phyloP scores from a whole-genome alignment of 352 stramenopile species.

The Phytophthora brassicae region DNA sequence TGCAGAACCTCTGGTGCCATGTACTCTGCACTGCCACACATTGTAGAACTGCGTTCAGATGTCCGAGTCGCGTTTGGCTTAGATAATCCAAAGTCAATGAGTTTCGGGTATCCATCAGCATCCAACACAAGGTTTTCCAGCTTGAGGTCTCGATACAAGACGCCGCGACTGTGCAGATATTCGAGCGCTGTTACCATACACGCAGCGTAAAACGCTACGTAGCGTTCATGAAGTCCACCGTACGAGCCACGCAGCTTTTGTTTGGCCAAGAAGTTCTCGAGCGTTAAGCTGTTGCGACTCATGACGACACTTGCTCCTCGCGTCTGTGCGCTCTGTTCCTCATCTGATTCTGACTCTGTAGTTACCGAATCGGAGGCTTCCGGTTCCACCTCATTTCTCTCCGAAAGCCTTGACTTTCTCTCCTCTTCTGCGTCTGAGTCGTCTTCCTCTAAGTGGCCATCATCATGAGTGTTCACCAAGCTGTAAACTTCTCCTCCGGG shows the following conservation, averaged over 20 bases:
- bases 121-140: conserved; percentile 89
- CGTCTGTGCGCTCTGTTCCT: conserved; percentile 30
- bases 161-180: conserved; percentile 55
- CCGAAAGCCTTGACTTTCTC: conserved; percentile 10
- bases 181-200: conserved; percentile 93
- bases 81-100: conserved; percentile 73
- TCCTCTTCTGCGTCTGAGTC: conserved; percentile 24
- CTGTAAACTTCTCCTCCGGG: conserved; percentile 85
- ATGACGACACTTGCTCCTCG: conserved; percentile 19
- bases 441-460: conserved; percentile 33
- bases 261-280: conserved; percentile 49
- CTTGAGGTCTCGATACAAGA: conserved; percentile 88
- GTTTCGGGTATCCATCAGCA: conserved; percentile 81
- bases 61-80: conserved; percentile 57
- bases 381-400: conserved; percentile 15
- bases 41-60: conserved; percentile 42
- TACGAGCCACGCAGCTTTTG: conserved; percentile 32
- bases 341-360: conserved; percentile 47
- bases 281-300: conserved; percentile 33
- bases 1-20: conserved; percentile 75
- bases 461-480: conserved; percentile 67
- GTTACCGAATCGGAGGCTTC: conserved; percentile 28
- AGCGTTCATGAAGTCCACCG: conserved; percentile 84
- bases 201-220: conserved; percentile 93
- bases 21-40: conserved; percentile 80